Conservation (phyloP, 2,329 filamentous ascomycete genomes). For the Scortechinia acanthostroma region DNA sequence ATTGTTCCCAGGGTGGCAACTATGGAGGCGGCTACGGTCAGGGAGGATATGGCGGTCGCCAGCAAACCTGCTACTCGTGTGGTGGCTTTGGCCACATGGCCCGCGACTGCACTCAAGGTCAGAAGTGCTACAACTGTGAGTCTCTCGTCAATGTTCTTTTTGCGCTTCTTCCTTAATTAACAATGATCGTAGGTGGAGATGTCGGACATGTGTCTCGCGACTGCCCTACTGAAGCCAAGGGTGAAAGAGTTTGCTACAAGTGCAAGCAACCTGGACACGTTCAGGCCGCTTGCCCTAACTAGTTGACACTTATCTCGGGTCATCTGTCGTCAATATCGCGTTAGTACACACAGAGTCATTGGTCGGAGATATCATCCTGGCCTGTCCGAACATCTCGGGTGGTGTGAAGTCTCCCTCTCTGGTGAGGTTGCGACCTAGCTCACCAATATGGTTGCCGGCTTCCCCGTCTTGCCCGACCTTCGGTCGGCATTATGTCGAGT, state of each 20-base stretch:
- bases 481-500: no score
- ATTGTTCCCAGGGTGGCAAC: constrained; percentile 57
- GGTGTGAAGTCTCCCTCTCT: no score
- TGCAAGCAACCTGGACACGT: constrained; percentile 80
- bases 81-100: constrained; percentile 4
- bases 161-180: neutral
- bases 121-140: constrained; percentile 82
- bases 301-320: constrained; percentile 20
- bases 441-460: no score
- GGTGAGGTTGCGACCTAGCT: no score
- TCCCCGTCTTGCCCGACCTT: no score
- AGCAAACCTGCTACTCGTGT: constrained; percentile 24
- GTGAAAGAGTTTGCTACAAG: constrained; percentile 98
- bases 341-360: neutral
- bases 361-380: no score
- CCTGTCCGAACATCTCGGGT: no score
- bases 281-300: constrained; percentile 87
- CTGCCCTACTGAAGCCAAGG: constrained; percentile 78
- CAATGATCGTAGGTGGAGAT: constrained; percentile 47
- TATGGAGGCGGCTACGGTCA: constrained; percentile 34
- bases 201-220: constrained; percentile 91
- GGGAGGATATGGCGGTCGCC: constrained; percentile 33
- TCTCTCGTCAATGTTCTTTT: neutral
- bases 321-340: neutral
- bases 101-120: constrained; percentile 21